Conservation (phyloP, 2,329 filamentous ascomycete species). For the Aspergillus sp. region DNA sequence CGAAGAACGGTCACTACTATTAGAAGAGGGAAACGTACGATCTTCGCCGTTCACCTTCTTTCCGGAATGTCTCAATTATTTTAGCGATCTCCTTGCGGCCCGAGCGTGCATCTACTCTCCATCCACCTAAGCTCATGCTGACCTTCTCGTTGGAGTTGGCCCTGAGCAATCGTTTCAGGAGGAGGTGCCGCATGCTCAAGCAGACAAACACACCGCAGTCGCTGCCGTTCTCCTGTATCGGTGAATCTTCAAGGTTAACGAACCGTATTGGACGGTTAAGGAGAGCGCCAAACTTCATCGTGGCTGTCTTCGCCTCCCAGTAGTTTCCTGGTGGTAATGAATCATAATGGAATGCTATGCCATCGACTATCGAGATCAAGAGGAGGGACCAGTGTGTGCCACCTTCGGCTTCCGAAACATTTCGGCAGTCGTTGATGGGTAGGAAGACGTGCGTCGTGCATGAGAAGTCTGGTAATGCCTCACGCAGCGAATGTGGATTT, state of each 20-base stretch:
- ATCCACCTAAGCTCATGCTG: constrained; percentile 88
- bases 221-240: constrained; percentile 86
- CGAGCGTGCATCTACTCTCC: constrained; percentile 74
- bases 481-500: constrained; percentile 57
- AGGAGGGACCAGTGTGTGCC: constrained; percentile 95
- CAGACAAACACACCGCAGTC: constrained; percentile 98
- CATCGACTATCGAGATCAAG: constrained; percentile 82
- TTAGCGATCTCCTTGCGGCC: constrained; percentile 88
- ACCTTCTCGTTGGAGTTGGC: constrained; percentile 83
- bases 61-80: constrained; percentile 82
- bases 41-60: constrained; percentile 80
- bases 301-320: constrained; percentile 68
- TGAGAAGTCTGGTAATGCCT: constrained; percentile 77
- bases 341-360: constrained; percentile 96
- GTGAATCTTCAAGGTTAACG: constrained; percentile 78
- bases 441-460: constrained; percentile 90
- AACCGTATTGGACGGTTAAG: constrained; percentile 68
- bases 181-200: constrained; percentile 88
- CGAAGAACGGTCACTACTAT: not conserved
- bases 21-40: constrained; percentile 59
- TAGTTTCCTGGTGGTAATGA: constrained; percentile 75
- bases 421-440: constrained; percentile 85
- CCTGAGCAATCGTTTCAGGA: constrained; percentile 77
- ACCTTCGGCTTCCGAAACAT: constrained; percentile 75
- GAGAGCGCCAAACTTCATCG: constrained; percentile 67